phyloP scores from a whole-genome alignment of 176 grass and related monocot genomes.

The Oryza australiensis region DNA sequence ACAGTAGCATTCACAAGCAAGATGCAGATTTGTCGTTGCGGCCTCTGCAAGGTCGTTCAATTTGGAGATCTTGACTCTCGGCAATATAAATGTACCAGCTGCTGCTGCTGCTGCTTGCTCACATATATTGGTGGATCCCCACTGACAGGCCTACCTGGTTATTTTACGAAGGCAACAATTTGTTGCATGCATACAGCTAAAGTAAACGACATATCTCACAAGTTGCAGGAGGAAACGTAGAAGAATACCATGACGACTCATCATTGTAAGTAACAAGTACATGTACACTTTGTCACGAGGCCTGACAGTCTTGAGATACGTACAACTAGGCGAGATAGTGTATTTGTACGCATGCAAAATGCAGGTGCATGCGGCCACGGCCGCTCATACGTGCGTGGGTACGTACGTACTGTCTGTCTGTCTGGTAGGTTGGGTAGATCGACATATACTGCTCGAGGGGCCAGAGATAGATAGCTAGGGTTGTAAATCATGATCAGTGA shows the following conservation, averaged over 20 bases:
- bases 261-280: constrained; percentile 3
- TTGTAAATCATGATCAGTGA: not conserved
- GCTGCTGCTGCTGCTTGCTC: not conserved
- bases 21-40: not conserved
- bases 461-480: not conserved
- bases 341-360: not conserved
- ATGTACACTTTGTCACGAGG: not conserved
- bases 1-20: not conserved
- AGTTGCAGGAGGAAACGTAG: not conserved
- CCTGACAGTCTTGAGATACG: constrained; percentile 36
- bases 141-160: not conserved
- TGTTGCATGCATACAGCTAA: not conserved
- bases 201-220: not conserved
- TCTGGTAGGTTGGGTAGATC: constrained; percentile 9
- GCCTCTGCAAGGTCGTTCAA: not conserved
- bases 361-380: constrained; percentile 2
- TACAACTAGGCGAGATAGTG: constrained; percentile 8
- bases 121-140: not conserved
- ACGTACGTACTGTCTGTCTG: not conserved
- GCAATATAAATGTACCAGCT: not conserved
- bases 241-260: not conserved
- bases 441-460: not conserved
- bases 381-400: not conserved
- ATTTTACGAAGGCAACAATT: not conserved
- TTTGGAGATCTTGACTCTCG: not conserved